Conservation (phyloP, 1,139 yeast species). For the Nematodospora anomalae region DNA sequence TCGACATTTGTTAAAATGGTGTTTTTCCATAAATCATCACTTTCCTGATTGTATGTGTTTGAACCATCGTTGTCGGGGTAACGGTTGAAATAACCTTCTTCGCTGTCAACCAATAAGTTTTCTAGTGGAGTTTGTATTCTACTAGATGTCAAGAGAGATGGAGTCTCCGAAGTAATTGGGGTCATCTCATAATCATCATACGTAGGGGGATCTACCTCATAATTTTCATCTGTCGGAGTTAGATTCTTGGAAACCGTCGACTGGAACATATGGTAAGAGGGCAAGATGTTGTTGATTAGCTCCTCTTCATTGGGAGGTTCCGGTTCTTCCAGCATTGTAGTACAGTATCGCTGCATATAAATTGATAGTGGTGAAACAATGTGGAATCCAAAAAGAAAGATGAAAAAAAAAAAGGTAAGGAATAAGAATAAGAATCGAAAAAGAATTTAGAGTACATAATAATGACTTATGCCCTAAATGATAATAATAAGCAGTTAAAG, state of each 20-base stretch:
- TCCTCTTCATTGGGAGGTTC: slow-evolving; percentile 26
- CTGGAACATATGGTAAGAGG: slow-evolving; percentile 50
- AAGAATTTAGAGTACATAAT: too few species aligned
- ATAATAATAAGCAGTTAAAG: too few species aligned
- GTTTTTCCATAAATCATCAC: slow-evolving; percentile 41
- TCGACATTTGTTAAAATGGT: slow-evolving; percentile 47
- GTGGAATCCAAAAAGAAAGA: too few species aligned
- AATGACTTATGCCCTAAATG: too few species aligned
- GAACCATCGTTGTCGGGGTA: slow-evolving; percentile 2
- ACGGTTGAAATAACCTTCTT: slow-evolving; percentile 2
- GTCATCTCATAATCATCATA: slow-evolving; percentile 34
- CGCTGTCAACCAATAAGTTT: slow-evolving; percentile 4
- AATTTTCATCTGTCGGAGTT: slow-evolving; percentile 42
- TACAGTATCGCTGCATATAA: too few species aligned
- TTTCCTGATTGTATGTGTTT: slow-evolving; percentile 23
- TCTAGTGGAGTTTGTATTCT: slow-evolving; percentile 22
- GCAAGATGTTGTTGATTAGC: slow-evolving; percentile 41
- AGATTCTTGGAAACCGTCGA: slow-evolving; percentile 42
- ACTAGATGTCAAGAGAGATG: slow-evolving; percentile 17
- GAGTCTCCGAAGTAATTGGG: slow-evolving; percentile 25
- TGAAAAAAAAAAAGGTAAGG: too few species aligned
- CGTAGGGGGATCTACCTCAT: slow-evolving; percentile 42
- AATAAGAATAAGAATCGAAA: too few species aligned
- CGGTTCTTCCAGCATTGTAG: slow-evolving; percentile 1
- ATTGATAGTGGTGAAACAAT: too few species aligned